Evolutionary conservation across 768 basidiomycete species (phyloP), one percentile per base, ranked within the genome.

Genomic region (Amanita inopinata): DNA sequence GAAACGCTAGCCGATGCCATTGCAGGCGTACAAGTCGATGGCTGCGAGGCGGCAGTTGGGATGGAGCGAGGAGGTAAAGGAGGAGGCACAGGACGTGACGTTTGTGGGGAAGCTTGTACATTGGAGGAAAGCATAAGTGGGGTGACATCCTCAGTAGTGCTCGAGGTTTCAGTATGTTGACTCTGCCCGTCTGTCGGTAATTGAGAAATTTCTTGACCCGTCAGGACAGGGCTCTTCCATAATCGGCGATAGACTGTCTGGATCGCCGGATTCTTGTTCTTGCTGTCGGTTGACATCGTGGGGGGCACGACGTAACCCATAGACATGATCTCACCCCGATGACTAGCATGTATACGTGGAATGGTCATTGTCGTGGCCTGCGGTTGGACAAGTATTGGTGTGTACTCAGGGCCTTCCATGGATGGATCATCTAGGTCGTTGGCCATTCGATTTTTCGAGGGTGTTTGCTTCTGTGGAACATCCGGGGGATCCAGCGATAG

Each of bases 261-360:
- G 24, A 84, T 76, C 15, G 75, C 72, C 6, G 74, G 72, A 36
- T 70, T 67, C 57, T 74, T 74, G 17, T 62, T 49, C 53, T 66
- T 64, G 38, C 57, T 60, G 15, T 71, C 67, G 7, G 63, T 33
- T 6, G 59, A 51, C 0, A 62, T 54, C 11, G 63, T 53, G 33
- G 64, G 60, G 3, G 73, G 67, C 8, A 82, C 76, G 43, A 76
- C 74, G 52, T 84, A 80, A 8, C 88, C 88, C 70, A 91, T 71
- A 3, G 86, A 82, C 79, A 86, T 85, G 32, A 89, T 75, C 47
- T 90, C 85, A 6, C 83, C 83, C n/a, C 76, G 76, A 53, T 89
- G 81, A 51, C 79, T 84, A 2, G 77, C 85, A 53, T 89, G 87
- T 46, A 91, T 91, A 1, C 85, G 84, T 6, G 88, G 88, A 49